These are phyloP conservation scores for Trichophaea hybrida DNA, from an alignment of 2,329 filamentous ascomycete species.

Conservation along the genomic window DNA sequence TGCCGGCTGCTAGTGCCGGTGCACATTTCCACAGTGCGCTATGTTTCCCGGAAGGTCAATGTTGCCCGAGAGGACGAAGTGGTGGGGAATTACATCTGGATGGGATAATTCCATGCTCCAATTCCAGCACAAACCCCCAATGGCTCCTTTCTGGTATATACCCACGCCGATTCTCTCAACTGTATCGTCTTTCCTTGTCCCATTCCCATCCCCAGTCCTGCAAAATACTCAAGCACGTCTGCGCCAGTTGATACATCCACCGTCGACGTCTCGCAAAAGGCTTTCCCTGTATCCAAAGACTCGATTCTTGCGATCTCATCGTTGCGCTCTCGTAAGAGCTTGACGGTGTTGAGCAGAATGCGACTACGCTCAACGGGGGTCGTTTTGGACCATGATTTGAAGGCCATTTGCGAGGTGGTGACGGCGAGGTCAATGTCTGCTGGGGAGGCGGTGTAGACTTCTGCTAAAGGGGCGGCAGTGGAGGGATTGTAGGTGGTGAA, in stretches of 20 bases:
- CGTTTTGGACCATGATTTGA: slow-evolving; percentile 36
- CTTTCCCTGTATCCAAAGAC: slow-evolving; percentile 36
- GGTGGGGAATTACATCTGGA: slow-evolving; percentile 48
- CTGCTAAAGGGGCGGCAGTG: slow-evolving; percentile 32
- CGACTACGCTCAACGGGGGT: slow-evolving; percentile 32
- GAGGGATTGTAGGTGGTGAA: slow-evolving; percentile 40
- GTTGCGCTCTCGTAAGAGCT: slow-evolving; percentile 33
- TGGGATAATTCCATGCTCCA: slow-evolving; percentile 84
- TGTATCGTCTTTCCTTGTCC: slow-evolving; percentile 35
- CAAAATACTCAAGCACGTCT: slow-evolving; percentile 11
- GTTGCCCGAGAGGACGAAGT: neutral
- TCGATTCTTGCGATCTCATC: slow-evolving; percentile 36
- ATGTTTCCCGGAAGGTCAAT: neutral
- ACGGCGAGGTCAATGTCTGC: slow-evolving; percentile 36
- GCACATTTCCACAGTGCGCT: slow-evolving; percentile 29
- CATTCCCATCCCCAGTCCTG: slow-evolving; percentile 57
- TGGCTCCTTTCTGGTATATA: slow-evolving; percentile 69
- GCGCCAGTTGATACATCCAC: slow-evolving; percentile 58
- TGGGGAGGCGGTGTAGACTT: slow-evolving; percentile 36
- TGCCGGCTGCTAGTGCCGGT: slow-evolving; percentile 30
- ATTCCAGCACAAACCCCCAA: slow-evolving; percentile 76
- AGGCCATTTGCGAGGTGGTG: slow-evolving; percentile 34
- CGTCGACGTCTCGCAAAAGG: slow-evolving; percentile 39
- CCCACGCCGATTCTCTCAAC: slow-evolving; percentile 60
- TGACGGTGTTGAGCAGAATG: slow-evolving; percentile 37